Base-by-base conservation (phyloP, 805 yeast species). In the Komagataella mondaviorum region DNA sequence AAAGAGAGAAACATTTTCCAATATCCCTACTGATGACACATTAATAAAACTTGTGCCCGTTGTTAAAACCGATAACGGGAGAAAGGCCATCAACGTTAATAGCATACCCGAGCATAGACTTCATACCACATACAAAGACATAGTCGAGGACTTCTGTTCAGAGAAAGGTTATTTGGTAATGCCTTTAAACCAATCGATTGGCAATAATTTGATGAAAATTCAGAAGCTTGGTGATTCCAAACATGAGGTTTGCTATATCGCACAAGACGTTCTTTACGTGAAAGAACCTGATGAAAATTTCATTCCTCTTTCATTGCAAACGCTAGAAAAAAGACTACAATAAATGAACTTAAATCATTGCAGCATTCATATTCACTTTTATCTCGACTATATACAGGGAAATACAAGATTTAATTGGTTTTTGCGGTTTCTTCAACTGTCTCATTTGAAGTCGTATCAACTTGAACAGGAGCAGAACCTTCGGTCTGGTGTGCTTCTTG, bases 201-300 rank as follows among this genome's bases (percentile, higher is more conserved):
- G 70, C 4, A 57, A 61, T 23, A 58, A 65, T 48, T 12, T 72
- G 45, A 12, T 56, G 44, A 30, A 14, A 30, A 30, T 30, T 10
- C n/a, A 30, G 8, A 30, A 3, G 39, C 3, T 10, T 8, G 39
- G 39, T 10, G 14, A 8, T 10, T 30, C 39, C 5, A 30, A 30
- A 10, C 39, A 30, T 30, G 39, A 30, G 2, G n/a, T 30, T 2
- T 70, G 77, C 14, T 86, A 77, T 55, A 71, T 86, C 6, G 75
- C 75, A 43, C 81, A 81, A 47, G 90, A 88, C 56, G 81, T 86
- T 2, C 57, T 88, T 22, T 88, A 79, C 76, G 59, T 77, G 14
- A 62, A 66, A 44, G 53, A 53, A 7, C 51, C 54, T 1, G 58
- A 54, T 3, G 66, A 57, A 2, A 61, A 55, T 3, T 79, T 64